Evolutionary conservation across 2,329 filamentous ascomycete species (phyloP).

Genomic region (Epichloe sylvatica): DNA sequence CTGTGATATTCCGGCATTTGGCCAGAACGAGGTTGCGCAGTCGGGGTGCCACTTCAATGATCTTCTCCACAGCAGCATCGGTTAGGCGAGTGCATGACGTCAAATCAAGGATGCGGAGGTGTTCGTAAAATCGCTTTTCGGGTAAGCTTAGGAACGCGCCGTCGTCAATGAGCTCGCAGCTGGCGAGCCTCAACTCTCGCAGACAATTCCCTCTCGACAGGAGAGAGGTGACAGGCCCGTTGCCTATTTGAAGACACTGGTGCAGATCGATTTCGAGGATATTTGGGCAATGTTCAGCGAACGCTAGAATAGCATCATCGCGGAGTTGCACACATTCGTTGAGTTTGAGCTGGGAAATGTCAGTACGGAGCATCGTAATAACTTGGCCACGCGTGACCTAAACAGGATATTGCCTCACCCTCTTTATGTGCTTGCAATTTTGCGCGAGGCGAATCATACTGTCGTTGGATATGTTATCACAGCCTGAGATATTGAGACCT

Average conservation of each 20-base stretch:
- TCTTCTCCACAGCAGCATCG: slow-evolving; percentile 76
- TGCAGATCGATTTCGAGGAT: slow-evolving; percentile 95
- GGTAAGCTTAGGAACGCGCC: slow-evolving; percentile 74
- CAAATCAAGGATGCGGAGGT: slow-evolving; percentile 82
- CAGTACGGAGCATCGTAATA: neutral
- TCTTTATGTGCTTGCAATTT: slow-evolving; percentile 74
- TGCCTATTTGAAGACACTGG: slow-evolving; percentile 67
- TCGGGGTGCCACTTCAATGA: slow-evolving; percentile 73
- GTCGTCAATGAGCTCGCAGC: slow-evolving; percentile 75
- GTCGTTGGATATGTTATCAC: slow-evolving; percentile 71
- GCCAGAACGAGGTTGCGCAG: slow-evolving; percentile 86
- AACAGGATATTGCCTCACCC: slow-evolving; percentile 40
- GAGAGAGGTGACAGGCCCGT: slow-evolving; percentile 68
- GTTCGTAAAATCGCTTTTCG: slow-evolving; percentile 54
- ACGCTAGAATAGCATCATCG: slow-evolving; percentile 68
- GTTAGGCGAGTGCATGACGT: slow-evolving; percentile 77
- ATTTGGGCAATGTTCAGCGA: slow-evolving; percentile 77
- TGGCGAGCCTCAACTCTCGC: slow-evolving; percentile 78
- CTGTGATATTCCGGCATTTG: slow-evolving; percentile 88
- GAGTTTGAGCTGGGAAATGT: slow-evolving; percentile 58
- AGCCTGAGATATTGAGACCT: slow-evolving; percentile 83
- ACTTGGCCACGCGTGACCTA: neutral
- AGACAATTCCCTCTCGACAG: slow-evolving; percentile 66
- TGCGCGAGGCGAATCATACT: slow-evolving; percentile 69
- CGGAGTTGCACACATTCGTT: slow-evolving; percentile 82